These are phyloP conservation scores for Leccinum obscurum DNA, from an alignment of 768 basidiomycete genomes.

Conservation along the genomic window DNA sequence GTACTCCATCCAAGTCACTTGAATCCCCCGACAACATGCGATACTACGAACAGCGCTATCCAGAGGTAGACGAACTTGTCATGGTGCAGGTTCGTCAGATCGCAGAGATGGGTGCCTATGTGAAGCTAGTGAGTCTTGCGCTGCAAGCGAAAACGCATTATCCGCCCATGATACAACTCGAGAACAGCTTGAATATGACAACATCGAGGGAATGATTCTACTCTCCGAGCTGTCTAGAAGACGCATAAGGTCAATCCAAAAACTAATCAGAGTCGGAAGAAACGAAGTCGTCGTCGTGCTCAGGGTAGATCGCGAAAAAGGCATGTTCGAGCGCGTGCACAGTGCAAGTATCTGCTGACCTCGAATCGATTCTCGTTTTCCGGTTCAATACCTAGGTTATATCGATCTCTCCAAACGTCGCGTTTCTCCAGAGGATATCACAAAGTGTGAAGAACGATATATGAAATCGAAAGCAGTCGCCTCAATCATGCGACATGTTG, in stretches of 20 bases:
- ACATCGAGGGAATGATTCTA: conserved; percentile 99
- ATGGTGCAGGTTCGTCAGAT: conserved; percentile 99
- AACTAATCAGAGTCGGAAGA: conserved; percentile 94
- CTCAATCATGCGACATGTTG: conserved; percentile 89
- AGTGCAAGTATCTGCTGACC: not conserved
- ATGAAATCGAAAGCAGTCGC: conserved; percentile 98
- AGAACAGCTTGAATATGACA: conserved; percentile 92
- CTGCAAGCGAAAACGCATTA: not conserved
- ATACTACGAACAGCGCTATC: conserved; percentile 91
- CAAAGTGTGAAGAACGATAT: conserved; percentile 98
- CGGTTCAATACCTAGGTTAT: conserved; percentile 61
- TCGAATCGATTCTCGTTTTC: not conserved
- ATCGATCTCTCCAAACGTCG: conserved; percentile 98
- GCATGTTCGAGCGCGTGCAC: conserved; percentile 39
- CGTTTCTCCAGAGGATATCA: conserved; percentile 96
- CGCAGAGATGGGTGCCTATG: conserved; percentile 99
- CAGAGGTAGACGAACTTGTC: conserved; percentile 96
- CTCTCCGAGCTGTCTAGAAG: conserved; percentile 96
- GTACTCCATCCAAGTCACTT: not conserved
- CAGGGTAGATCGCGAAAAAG: conserved; percentile 98
- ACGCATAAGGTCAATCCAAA: conserved; percentile 96
- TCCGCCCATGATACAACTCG: not conserved
- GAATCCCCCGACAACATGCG: conserved; percentile 52
- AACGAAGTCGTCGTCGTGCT: conserved; percentile 99
- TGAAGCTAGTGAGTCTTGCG: conserved; percentile 77